A percentile compares a stretch with the other conserved stretches of the same genome.
Evolutionary conservation across 768 basidiomycete species (phyloP).

Genomic region (Boletellus ananas): DNA sequence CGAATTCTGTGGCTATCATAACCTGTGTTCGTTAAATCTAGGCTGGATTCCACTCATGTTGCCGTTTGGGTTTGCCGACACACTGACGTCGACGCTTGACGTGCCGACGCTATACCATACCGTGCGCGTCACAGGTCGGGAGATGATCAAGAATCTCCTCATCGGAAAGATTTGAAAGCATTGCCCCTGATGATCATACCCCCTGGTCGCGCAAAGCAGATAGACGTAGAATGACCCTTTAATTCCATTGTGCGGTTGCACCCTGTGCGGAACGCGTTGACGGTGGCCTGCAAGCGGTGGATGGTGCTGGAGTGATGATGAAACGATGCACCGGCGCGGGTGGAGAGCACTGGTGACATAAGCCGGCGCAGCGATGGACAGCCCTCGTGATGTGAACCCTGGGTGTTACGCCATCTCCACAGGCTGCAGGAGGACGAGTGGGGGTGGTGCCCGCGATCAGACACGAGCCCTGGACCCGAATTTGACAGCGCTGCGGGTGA

Average conservation of each 20-base stretch:
- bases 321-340: too few species aligned
- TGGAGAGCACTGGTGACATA: not conserved
- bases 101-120: slow-evolving; percentile 79
- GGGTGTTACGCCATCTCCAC: too few species aligned
- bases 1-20: not conserved
- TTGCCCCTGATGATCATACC: not conserved
- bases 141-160: slow-evolving; percentile 78
- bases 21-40: slow-evolving; percentile 27
- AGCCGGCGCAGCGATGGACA: not conserved
- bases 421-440: too few species aligned
- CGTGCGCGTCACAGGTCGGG: slow-evolving; percentile 68
- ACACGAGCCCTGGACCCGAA: not conserved
- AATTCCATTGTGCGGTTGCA: too few species aligned
- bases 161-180: slow-evolving; percentile 73
- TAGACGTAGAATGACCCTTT: not conserved
- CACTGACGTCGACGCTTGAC: slow-evolving; percentile 85
- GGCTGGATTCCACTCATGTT: slow-evolving; percentile 98
- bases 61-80: slow-evolving; percentile 89
- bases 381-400: too few species aligned
- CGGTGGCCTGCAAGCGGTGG: too few species aligned
- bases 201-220: not conserved
- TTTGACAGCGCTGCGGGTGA: not conserved
- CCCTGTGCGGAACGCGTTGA: too few species aligned
- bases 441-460: not conserved
- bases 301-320: too few species aligned